These are phyloP conservation scores for Lotmaria passim DNA, from an alignment of 208 protist genomes.

Conservation along the genomic window DNA sequence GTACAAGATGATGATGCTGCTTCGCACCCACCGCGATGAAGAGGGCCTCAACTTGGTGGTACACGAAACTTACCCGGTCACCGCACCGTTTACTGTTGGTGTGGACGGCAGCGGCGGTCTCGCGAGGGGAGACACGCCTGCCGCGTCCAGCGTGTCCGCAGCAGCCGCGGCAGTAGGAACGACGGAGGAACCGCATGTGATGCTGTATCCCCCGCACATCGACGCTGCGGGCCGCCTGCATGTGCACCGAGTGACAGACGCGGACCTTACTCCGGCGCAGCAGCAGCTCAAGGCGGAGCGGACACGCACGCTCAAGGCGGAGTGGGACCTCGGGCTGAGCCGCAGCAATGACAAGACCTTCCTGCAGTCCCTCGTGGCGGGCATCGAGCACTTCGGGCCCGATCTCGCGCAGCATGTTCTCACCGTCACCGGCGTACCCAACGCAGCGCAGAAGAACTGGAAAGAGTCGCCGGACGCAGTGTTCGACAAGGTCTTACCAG, in stretches of 20 bases:
- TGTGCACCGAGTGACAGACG: slow-evolving; percentile 15
- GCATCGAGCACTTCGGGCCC: slow-evolving; percentile 72
- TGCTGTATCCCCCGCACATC: slow-evolving; percentile 27
- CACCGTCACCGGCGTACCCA: slow-evolving; percentile 39
- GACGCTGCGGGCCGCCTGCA: slow-evolving; percentile 28
- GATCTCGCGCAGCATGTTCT: slow-evolving; percentile 81
- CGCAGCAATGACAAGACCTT: slow-evolving; percentile 54
- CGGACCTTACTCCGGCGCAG: slow-evolving; percentile 25
- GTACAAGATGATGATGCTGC: slow-evolving; percentile 94
- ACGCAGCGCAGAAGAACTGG: slow-evolving; percentile 47
- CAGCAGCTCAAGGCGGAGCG: slow-evolving; percentile 28
- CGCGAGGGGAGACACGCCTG: not conserved
- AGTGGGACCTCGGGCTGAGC: slow-evolving; percentile 59
- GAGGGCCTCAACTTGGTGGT: slow-evolving; percentile 73
- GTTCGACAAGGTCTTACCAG: slow-evolving; percentile 52
- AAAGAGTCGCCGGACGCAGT: slow-evolving; percentile 28
- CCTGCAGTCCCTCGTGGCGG: slow-evolving; percentile 53
- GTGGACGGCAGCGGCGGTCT: not conserved
- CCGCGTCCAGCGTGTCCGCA: not conserved
- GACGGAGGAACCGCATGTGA: slow-evolving; percentile 7
- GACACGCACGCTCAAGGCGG: slow-evolving; percentile 30
- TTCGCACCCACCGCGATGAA: slow-evolving; percentile 92
- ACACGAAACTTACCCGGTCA: slow-evolving; percentile 74
- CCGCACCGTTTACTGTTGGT: slow-evolving; percentile 24
- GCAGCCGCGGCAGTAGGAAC: not conserved